Conservation (phyloP, 2,329 filamentous ascomycete species). For the Fusarium xylarioides region DNA sequence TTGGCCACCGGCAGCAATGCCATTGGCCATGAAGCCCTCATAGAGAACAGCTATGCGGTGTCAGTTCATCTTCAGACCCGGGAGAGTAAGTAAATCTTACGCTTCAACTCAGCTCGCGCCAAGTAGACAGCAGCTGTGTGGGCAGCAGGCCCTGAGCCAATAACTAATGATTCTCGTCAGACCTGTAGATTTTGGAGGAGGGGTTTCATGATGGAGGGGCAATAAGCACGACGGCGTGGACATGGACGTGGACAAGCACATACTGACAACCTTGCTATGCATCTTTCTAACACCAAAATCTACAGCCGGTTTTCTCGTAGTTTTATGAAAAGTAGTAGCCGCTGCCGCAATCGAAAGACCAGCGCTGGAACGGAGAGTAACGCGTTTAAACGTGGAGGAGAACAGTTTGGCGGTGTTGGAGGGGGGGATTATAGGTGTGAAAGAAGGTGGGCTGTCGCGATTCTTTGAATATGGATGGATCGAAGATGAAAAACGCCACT, state of each 20-base stretch:
- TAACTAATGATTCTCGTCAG: constrained; percentile 58
- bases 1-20: constrained; percentile 94
- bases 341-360: constrained; percentile 78
- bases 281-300: constrained; percentile 68
- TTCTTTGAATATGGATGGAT: constrained; percentile 13
- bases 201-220: constrained; percentile 21
- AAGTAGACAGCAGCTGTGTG: constrained; percentile 98
- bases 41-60: constrained; percentile 77
- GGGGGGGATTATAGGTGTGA: neutral
- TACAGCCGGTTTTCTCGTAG: constrained; percentile 48
- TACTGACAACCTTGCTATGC: constrained; percentile 93
- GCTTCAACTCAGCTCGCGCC: constrained; percentile 91
- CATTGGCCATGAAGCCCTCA: constrained; percentile 97
- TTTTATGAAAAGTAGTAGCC: constrained; percentile 68
- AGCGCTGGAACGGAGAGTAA: constrained; percentile 76
- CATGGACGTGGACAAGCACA: constrained; percentile 50
- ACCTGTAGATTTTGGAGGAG: neutral
- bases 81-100: constrained; percentile 51
- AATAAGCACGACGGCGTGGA: neutral
- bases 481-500: constrained; percentile 10
- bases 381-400: constrained; percentile 80
- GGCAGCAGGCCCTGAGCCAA: constrained; percentile 95
- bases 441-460: constrained; percentile 27
- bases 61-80: constrained; percentile 13
- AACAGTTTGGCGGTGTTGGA: constrained; percentile 81